These are phyloP conservation scores for Coemansia asiatica DNA, from an alignment of 192 early-diverging fungal genomes.

Conservation along the genomic window DNA sequence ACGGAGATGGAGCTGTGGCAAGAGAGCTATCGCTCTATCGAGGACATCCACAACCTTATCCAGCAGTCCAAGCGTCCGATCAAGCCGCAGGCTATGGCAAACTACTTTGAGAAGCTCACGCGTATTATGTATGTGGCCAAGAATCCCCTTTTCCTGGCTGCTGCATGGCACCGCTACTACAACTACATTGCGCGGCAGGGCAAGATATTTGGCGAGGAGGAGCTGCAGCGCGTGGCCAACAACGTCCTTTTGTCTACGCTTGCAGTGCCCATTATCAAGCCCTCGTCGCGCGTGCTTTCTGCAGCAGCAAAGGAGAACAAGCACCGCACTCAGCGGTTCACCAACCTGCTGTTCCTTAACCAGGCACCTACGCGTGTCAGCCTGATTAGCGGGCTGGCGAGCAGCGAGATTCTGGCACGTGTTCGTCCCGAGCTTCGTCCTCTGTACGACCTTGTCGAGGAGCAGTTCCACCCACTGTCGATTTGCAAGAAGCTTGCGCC, in stretches of 20 bases:
- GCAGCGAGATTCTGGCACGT: conserved; percentile 80
- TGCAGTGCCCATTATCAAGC: conserved; percentile 93
- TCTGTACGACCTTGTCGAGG: conserved; percentile 94
- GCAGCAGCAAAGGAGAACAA: conserved; percentile 77
- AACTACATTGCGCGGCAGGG: conserved; percentile 71
- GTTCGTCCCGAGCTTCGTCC: conserved; percentile 88
- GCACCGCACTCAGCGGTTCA: conserved; percentile 74
- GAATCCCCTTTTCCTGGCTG: conserved; percentile 97
- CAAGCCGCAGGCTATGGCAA: conserved; percentile 93
- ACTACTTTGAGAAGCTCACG: conserved; percentile 98
- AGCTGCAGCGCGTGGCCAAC: conserved; percentile 87
- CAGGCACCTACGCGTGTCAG: conserved; percentile 83
- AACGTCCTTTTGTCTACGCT: conserved; percentile 91
- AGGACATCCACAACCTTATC: conserved; percentile 96
- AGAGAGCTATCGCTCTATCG: conserved; percentile 94
- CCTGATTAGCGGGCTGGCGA: conserved; percentile 87
- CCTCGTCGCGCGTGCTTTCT: conserved; percentile 70
- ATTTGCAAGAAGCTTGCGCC: conserved; percentile 97
- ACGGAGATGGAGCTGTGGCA: conserved; percentile 99
- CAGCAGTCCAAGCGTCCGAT: conserved; percentile 87
- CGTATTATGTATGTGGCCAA: conserved; percentile 95
- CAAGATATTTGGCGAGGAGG: conserved; percentile 80
- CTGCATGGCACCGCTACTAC: conserved; percentile 93
- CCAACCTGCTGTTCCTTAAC: conserved; percentile 82
- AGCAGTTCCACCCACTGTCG: conserved; percentile 97